phyloP scores from a whole-genome alignment of 257 asterid species.

The Catharanthus roseus region DNA sequence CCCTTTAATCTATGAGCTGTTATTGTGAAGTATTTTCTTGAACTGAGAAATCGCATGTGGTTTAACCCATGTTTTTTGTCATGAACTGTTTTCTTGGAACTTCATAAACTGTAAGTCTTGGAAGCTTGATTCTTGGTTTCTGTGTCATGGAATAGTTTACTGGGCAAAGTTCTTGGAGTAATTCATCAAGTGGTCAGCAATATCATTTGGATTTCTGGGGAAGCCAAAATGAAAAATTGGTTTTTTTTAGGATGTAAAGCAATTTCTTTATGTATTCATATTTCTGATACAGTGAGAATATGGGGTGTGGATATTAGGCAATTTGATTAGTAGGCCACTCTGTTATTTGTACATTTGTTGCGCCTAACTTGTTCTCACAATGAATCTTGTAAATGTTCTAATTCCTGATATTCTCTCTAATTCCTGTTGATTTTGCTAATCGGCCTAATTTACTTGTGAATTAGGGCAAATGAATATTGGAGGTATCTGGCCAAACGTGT shows the following conservation, averaged over 20 bases:
- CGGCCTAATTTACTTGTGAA: too few species aligned
- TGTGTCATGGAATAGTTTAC: background rate
- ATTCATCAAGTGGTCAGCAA: background rate
- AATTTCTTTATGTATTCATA: background rate
- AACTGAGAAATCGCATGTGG: background rate
- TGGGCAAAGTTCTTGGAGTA: background rate
- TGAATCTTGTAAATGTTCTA: too few species aligned
- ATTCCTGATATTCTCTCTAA: too few species aligned
- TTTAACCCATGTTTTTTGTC: background rate
- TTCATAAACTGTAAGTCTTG: background rate
- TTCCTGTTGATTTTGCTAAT: too few species aligned
- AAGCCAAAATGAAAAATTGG: background rate
- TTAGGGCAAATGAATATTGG: too few species aligned
- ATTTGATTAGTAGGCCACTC: background rate
- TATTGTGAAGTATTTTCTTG: background rate
- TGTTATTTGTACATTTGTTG: background rate
- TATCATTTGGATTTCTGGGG: background rate
- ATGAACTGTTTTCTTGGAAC: background rate
- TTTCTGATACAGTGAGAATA: too few species aligned
- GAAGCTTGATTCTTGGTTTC: background rate
- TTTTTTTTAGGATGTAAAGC: background rate
- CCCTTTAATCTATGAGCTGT: background rate
- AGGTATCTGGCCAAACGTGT: too few species aligned
- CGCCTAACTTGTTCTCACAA: too few species aligned
- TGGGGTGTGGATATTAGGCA: background rate